A percentile compares a stretch with the other conserved stretches of the same genome.
Conservation (phyloP, 176 grass and related monocot genomes). For the Ensete glaucum region DNA sequence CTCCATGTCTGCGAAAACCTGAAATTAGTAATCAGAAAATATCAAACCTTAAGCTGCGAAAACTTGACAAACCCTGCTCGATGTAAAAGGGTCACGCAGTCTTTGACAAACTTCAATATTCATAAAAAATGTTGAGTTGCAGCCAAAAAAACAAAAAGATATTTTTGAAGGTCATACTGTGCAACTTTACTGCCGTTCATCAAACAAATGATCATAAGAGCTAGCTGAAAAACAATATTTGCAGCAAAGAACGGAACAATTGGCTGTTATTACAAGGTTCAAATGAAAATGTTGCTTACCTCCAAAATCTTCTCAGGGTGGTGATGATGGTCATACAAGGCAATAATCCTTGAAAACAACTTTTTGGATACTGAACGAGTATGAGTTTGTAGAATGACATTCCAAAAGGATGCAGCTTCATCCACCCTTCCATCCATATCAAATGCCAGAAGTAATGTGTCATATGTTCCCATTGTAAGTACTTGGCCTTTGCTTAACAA, state of each 20-base stretch:
- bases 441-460: conserved; percentile 62
- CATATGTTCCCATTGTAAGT: conserved; percentile 72
- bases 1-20: conserved; percentile 82
- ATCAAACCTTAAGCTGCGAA: conserved; percentile 2
- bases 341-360: conserved; percentile 79
- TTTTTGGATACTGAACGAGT: conserved; percentile 69
- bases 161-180: too few species aligned
- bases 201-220: neutral
- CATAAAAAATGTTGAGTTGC: too few species aligned
- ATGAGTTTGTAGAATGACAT: conserved; percentile 41
- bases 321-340: conserved; percentile 44
- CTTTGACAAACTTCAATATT: too few species aligned
- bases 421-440: conserved; percentile 74
- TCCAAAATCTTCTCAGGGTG: conserved; percentile 69
- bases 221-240: neutral
- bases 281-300: conserved; percentile 26
- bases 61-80: too few species aligned
- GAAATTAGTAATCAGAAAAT: conserved; percentile 1
- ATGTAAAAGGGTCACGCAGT: too few species aligned
- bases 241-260: neutral
- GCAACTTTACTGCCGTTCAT: too few species aligned
- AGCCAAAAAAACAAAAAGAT: too few species aligned
- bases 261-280: neutral
- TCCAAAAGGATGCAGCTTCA: conserved; percentile 56
- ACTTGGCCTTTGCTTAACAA: conserved; percentile 85